Evolutionary conservation across 129 eudicot species (phyloP), one percentile per base, ranked within the genome.

Genomic region (Rutidosis leptorrhynchoides): DNA sequence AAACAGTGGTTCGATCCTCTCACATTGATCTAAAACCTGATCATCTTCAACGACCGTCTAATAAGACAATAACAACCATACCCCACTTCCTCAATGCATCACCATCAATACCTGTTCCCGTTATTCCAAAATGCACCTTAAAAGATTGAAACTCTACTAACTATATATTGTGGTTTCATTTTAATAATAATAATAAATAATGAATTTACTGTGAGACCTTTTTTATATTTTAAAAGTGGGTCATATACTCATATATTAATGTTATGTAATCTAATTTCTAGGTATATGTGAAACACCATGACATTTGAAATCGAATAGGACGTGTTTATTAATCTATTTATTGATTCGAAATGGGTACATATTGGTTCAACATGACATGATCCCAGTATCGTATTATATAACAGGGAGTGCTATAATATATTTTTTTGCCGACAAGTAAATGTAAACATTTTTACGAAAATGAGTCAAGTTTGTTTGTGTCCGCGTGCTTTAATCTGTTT

Each of bases 401-500:
- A 17, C 2, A 66, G 51, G 23, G 1, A 16, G 6, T 40, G 0
- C 45, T 5, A 22, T 46, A 12, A 56, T 25, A 4, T n/a, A 29
- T 22, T 25, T 23, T 22, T 63, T 62, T 48, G 19, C 53, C 55
- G 28, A 62, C 59, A 62, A 33, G 22, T 11, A 22, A 17, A 30
- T 51, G 23, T 22, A 3, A 61, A 55, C 33, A 4, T 43, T 56
- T 46, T 32, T 51, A 46, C 27, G 20, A 2, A 25, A 33, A 57
- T 14, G 35, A 54, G 37, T 40, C 45, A 60, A 52, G 45, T 14
- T 68, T 35, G 15, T 75, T 52, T 51, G 64, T 49, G 57, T 42
- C 26, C 8, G 74, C 79, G 58, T 75, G 69, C 74, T 75, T 32
- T 14, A 30, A 4, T 46, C 26, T 33, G 24, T 68, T 49, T 59